These are phyloP conservation scores for Leishmania tarentolae DNA, from an alignment of 208 protist genomes.

Conservation along the genomic window DNA sequence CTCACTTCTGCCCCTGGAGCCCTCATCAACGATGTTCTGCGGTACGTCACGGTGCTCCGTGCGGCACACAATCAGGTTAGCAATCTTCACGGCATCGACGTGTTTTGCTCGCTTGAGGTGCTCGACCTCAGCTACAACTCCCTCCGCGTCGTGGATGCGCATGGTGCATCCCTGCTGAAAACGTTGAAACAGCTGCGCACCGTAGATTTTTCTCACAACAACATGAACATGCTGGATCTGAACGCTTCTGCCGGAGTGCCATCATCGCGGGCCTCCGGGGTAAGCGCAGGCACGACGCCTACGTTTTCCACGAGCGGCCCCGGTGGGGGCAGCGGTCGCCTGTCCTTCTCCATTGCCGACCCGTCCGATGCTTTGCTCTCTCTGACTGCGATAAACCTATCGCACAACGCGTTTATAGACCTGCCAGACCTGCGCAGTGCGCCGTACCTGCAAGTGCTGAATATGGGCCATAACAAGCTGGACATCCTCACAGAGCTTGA, in stretches of 20 bases:
- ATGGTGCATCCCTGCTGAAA: constrained; percentile 51
- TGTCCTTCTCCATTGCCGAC: constrained; percentile 13
- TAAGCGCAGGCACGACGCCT: background rate
- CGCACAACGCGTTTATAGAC: constrained; percentile 81
- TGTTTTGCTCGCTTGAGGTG: constrained; percentile 64
- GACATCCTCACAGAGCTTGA: constrained; percentile 66
- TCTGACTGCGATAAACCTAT: constrained; percentile 62
- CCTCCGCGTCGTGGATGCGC: constrained; percentile 63
- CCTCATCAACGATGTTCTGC: constrained; percentile 34
- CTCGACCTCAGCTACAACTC: constrained; percentile 80
- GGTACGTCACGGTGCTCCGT: constrained; percentile 63
- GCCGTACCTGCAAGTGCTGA: constrained; percentile 60
- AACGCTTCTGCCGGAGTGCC: constrained; percentile 26
- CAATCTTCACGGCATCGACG: constrained; percentile 64
- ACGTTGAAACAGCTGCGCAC: constrained; percentile 44
- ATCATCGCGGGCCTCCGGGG: constrained; percentile 7
- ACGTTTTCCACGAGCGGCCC: constrained; percentile 1
- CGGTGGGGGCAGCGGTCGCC: background rate
- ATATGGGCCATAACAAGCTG: constrained; percentile 76
- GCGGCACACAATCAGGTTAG: constrained; percentile 66
- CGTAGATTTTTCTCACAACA: constrained; percentile 75
- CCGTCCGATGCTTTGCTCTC: constrained; percentile 8
- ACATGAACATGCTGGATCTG: constrained; percentile 60
- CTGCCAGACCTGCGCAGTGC: constrained; percentile 77
- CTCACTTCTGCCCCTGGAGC: constrained; percentile 34